Evolutionary conservation across 2,329 filamentous ascomycete genomes (phyloP), one percentile per base, ranked within the genome.

Genomic region (Atkinsonella hypoxylon): DNA sequence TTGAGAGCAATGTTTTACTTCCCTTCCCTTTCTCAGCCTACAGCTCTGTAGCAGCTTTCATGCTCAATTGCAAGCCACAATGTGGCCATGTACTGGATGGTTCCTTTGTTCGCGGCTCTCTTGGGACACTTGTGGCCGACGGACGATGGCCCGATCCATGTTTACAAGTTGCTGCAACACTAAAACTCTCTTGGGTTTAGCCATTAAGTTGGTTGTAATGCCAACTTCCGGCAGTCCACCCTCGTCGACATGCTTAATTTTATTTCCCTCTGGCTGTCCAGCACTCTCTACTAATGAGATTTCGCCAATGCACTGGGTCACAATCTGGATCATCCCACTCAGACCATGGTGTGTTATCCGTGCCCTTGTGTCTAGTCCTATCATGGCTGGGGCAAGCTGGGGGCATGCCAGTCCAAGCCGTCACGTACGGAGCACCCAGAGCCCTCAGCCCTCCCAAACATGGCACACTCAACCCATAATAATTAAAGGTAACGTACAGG

Each of bases 361-460:
- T 47, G 48, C 44, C 48, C 51, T 52, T 43, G 43, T 22, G 43
- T 47, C 51, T 39, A 47, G 39, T 52, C 39, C 26, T 18, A 47
- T 31, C 17, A 45, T 53, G 32, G 30, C 44, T 50, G 31, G 48
- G 31, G 20, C 38, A 22, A 36, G 17, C 36, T 18, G 47, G 17
- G 44, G 36, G 6, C 47, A 22, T 20, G 47, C 38, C 51, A 20
- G 43, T 44, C 20, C 43, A 40, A 38, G 17, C 47, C 12, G 34
- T 36, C 43, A 42, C n/a, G 40, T 38, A 48, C 41, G 42, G 43
- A 45, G 48, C 39, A 30, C 36, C 22, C 41, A 39, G 31, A 51
- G 31, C 40, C 31, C 13, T 36, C 20, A 36, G 45, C 20, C 20
- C n/a, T 45, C 34, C 46, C 34, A 40, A 10, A 22, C 13, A 30